A percentile compares a stretch with the other conserved stretches of the same genome.
Evolutionary conservation across 768 basidiomycete species (phyloP).

Genomic region (Calvatia gigantea): DNA sequence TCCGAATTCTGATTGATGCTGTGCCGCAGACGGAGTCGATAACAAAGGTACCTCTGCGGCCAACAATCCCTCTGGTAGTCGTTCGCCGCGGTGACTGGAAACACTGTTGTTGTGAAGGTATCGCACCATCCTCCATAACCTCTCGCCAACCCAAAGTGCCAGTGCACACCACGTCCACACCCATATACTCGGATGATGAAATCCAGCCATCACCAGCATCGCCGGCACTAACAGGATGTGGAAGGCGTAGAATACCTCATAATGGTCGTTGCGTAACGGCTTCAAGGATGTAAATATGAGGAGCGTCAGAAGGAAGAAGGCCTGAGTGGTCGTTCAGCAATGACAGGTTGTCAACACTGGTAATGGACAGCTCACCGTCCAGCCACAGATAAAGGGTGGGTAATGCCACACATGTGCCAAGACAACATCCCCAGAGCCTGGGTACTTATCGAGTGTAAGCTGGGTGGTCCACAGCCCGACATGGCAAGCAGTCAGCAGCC

Average conservation of each 20-base stretch:
- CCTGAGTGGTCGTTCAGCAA: constrained; percentile 31
- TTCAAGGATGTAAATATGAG: constrained; percentile 49
- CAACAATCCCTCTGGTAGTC: not conserved
- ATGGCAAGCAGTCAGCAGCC: constrained; percentile 58
- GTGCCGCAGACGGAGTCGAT: not conserved
- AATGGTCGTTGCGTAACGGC: constrained; percentile 48
- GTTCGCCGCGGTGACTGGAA: constrained; percentile 23
- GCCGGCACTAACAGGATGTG: constrained; percentile 63
- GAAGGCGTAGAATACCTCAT: constrained; percentile 62
- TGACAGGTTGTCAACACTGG: not conserved
- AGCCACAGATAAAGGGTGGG: constrained; percentile 59
- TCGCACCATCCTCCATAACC: constrained; percentile 40
- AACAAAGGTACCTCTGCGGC: not conserved
- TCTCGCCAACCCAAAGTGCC: constrained; percentile 46
- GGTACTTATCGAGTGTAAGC: constrained; percentile 46
- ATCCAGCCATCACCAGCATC: constrained; percentile 55
- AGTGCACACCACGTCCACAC: constrained; percentile 70
- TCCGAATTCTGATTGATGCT: too few species aligned
- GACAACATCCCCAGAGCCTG: constrained; percentile 30
- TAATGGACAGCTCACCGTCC: constrained; percentile 34
- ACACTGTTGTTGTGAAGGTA: constrained; percentile 61
- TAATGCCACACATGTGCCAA: constrained; percentile 56
- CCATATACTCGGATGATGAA: constrained; percentile 65
- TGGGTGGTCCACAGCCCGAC: constrained; percentile 69
- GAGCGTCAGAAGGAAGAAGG: constrained; percentile 50